Conservation (phyloP, 192 early-diverging fungal species). For the Coemansia reversa region DNA sequence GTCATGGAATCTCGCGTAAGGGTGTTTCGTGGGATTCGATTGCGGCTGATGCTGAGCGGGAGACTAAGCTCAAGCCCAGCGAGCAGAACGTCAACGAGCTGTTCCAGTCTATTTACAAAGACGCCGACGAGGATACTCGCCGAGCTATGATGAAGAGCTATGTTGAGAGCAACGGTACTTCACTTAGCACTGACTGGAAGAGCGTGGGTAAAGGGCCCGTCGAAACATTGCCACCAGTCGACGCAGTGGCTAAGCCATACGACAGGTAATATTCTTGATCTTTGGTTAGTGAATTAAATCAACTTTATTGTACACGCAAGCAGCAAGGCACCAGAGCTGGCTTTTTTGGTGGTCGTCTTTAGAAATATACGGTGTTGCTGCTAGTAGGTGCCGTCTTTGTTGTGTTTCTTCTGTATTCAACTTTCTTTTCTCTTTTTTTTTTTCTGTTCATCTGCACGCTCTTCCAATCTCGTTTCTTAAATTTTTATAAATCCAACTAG, state of each 20-base stretch:
- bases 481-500: background rate
- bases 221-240: conserved; percentile 88
- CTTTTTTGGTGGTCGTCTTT: background rate
- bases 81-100: conserved; percentile 87
- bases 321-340: background rate
- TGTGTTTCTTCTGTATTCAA: background rate
- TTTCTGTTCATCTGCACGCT: background rate
- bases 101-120: conserved; percentile 91
- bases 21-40: conserved; percentile 85
- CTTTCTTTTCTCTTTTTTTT: background rate
- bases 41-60: conserved; percentile 70
- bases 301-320: conserved; percentile 6
- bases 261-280: conserved; percentile 13
- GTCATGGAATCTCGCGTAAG: conserved; percentile 58
- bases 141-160: conserved; percentile 99
- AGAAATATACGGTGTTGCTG: background rate
- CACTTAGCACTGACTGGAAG: conserved; percentile 92
- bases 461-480: background rate
- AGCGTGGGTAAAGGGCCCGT: conserved; percentile 84
- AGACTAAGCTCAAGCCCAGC: conserved; percentile 79
- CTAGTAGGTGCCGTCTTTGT: background rate
- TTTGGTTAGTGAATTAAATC: background rate
- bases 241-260: conserved; percentile 84
- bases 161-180: conserved; percentile 92
- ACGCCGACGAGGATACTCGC: conserved; percentile 82